Percentiles rank a stretch among this genome's conserved stretches.
phyloP scores from a whole-genome alignment of 1,284 basidiomycete genomes.

The Marasmius tenuissimus region DNA sequence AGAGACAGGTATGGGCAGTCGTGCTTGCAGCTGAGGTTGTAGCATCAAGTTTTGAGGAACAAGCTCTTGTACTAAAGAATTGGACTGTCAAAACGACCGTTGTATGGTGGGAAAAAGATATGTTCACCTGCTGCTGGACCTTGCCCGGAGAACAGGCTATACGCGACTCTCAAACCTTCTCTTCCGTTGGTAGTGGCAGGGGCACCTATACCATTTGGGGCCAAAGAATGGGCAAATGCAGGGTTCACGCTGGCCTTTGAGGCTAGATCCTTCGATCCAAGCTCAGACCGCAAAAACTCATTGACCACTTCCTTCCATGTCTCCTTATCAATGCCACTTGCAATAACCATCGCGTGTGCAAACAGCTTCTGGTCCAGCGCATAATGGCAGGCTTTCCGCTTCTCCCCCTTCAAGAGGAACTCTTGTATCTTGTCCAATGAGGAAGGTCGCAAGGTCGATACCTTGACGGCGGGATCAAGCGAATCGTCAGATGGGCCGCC shows the following conservation, averaged over 20 bases:
- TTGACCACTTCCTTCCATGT: conserved; percentile 90
- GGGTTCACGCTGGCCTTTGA: neutral
- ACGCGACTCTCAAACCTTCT: conserved; percentile 80
- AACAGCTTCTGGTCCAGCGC: conserved; percentile 89
- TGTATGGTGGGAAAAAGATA: conserved; percentile 4
- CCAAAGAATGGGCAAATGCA: conserved; percentile 2
- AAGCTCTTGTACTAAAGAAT: conserved; percentile 69
- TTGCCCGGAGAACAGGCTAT: conserved; percentile 86
- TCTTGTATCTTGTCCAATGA: conserved; percentile 79
- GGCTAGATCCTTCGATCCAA: conserved; percentile 46
- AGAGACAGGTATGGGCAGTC: conserved; percentile 41
- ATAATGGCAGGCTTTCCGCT: conserved; percentile 84
- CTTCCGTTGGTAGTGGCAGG: conserved; percentile 44
- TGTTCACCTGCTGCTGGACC: conserved; percentile 70
- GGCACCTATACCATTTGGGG: conserved; percentile 14
- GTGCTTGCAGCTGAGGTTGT: conserved; percentile 26
- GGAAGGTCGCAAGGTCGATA: conserved; percentile 54
- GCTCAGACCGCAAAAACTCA: conserved; percentile 83
- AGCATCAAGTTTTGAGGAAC: conserved; percentile 59
- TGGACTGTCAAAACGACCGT: conserved; percentile 1
- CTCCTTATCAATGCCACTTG: conserved; percentile 91
- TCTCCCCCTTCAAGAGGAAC: conserved; percentile 81
- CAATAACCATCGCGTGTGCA: conserved; percentile 95
- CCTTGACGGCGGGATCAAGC: conserved; percentile 45
- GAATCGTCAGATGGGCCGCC: conserved; percentile 13